Base-by-base conservation (phyloP, 805 yeast genomes). In the Torulaspora delbrueckii region DNA sequence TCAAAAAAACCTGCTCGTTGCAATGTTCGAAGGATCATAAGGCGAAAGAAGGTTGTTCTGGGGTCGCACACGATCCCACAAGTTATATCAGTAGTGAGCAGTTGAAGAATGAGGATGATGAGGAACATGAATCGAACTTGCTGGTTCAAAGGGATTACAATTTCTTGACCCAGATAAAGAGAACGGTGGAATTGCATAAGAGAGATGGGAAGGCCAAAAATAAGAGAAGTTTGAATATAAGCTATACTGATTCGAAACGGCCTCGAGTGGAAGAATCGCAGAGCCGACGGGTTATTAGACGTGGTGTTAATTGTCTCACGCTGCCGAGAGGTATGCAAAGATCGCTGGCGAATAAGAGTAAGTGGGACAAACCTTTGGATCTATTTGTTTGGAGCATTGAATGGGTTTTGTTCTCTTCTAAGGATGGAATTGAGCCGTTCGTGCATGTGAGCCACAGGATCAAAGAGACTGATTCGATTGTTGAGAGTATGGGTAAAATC, bases 81-180 rank as follows among this genome's bases (percentile, higher is more conserved):
- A 67, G 68, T 37, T 87, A 79, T 58, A 67, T 85, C 1, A 56
- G 79, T 1, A 71, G 76, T 42, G 62, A 64, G 3, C 73, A 73
- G 2, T 63, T 88, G 47, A 65, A 53, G 40, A 44, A 46, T 23
- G 65, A 59, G 18, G 65, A 66, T 43, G 67, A 64, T 6, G 66
- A 68, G 22, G 65, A 66, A 7, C 54, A 63, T 4, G 77, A 80
- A 28, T 62, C 61, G 18, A 63, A 70, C 30, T 38, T 58, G 9
- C 51, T 70, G 37, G 77, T 89, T 5, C 88, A 89, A 58, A 67
- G 97, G 50, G 97, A 90, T 61, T 90, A 88, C 63, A 84, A 86
- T 59, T 86, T 86, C 58, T 65, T 90, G 26, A 70, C 77, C 46
- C 70, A 68, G 16, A 55, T 86, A 44, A 81, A 81, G 40, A 67